Evolutionary conservation across 306 rosid species (phyloP).

Genomic region (Herpetospermum pedunculosum): DNA sequence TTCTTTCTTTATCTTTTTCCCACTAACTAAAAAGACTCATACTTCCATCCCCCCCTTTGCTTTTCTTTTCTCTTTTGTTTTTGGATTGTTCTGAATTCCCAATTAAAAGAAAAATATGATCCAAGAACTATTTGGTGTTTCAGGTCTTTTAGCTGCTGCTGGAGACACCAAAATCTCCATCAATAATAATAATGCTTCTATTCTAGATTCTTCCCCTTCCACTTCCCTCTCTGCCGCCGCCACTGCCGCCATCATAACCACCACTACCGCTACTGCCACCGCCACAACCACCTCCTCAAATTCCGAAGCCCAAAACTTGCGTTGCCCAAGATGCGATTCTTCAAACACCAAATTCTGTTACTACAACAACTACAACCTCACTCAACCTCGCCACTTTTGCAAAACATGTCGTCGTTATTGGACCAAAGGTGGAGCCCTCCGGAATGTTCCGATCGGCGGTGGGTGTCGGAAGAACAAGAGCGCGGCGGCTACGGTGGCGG

Average conservation of each 20-base stretch:
- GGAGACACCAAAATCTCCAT: constrained; percentile 48
- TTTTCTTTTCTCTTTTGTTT: constrained; percentile 13
- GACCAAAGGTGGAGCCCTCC: constrained; percentile 71
- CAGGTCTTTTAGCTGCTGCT: constrained; percentile 25
- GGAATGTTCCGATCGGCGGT: constrained; percentile 67
- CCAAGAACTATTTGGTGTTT: constrained; percentile 75
- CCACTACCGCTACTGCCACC: not conserved
- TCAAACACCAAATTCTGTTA: constrained; percentile 86
- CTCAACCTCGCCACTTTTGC: constrained; percentile 98
- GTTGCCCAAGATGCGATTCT: constrained; percentile 71
- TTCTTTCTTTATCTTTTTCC: constrained; percentile 49
- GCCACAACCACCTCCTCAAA: constrained; percentile 18
- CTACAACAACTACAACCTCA: constrained; percentile 88
- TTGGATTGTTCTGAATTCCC: constrained; percentile 72
- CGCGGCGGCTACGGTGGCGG: constrained; percentile 17
- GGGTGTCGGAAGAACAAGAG: constrained; percentile 71
- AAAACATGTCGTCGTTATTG: constrained; percentile 97
- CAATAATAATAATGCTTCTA: constrained; percentile 20
- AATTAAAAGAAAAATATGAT: constrained; percentile 28
- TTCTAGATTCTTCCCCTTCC: constrained; percentile 17
- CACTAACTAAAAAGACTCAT: constrained; percentile 60
- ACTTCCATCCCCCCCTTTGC: constrained; percentile 10
- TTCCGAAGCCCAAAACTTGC: constrained; percentile 43
- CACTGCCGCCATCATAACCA: constrained; percentile 2
- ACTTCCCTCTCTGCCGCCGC: constrained; percentile 19